Evolutionary conservation across 2,329 filamentous ascomycete species (phyloP).

Genomic region (Penicillium sp.): DNA sequence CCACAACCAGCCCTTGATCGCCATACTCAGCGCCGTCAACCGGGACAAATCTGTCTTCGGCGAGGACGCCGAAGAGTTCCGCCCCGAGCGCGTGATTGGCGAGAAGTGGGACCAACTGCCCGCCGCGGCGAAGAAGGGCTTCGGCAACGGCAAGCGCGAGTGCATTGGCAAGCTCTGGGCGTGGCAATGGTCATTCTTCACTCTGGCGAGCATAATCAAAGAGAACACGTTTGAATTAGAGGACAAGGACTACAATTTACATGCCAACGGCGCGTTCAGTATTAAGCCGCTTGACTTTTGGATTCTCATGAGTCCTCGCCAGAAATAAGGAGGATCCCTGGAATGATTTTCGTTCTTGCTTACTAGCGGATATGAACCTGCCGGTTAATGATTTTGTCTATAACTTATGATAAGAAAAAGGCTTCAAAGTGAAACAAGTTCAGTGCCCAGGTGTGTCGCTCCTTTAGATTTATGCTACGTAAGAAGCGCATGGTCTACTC

Average conservation of each 20-base stretch:
- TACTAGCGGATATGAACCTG: constrained; percentile 3
- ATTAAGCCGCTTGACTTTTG: constrained; percentile 47
- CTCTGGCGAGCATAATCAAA: constrained; percentile 59
- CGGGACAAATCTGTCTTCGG: constrained; percentile 57
- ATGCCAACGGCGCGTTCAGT: constrained; percentile 51
- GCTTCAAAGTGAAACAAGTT: background rate
- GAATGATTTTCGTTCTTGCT: background rate
- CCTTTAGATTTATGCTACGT: too few species aligned
- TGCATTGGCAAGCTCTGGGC: constrained; percentile 70
- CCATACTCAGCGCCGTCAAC: constrained; percentile 54
- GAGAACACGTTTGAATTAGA: constrained; percentile 62
- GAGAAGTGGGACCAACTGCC: constrained; percentile 63
- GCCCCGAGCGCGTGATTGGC: constrained; percentile 66
- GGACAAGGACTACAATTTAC: constrained; percentile 47
- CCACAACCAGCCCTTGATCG: constrained; percentile 48
- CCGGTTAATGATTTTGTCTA: constrained; percentile 4
- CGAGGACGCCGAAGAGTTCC: constrained; percentile 60
- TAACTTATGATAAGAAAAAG: constrained; percentile 1
- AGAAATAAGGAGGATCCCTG: constrained; percentile 5
- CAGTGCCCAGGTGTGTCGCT: background rate
- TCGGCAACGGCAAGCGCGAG: constrained; percentile 64
- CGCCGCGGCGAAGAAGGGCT: constrained; percentile 61
- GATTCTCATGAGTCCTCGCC: constrained; percentile 14
- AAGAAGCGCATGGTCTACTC: too few species aligned
- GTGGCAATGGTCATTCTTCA: constrained; percentile 64